Evolutionary conservation across 352 stramenopile genomes (phyloP), one percentile per base, ranked within the genome.

Genomic region (Phytophthora sp.): DNA sequence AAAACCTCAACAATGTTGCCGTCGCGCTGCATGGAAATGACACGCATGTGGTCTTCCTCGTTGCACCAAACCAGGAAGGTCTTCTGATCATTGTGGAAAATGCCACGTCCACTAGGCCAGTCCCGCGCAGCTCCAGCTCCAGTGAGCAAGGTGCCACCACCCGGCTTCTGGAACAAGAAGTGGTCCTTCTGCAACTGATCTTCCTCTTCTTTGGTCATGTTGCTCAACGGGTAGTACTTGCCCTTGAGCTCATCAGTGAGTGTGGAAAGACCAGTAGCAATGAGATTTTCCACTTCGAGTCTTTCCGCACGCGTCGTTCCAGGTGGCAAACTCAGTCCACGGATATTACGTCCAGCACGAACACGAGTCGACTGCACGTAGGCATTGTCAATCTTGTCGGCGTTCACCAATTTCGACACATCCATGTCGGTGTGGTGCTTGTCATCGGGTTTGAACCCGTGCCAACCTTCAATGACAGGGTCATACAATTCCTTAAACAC

Each of bases 361-460:
- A 98, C 95, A 24, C 95, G 87, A 8, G 95, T 98, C 31, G 92
- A 97, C 35, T 96, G 66, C 39, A 98, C 93, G 57, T 98, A 98
- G 9, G 30, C 63, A 42, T 77, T 82, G 56, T 87, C 76, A 38
- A 92, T 82, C 50, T 87, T 87, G 41, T 88, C 81, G 23, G 77
- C 72, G 58, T 87, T 77, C 30, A 75, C 65, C 13, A 96, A 70
- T 66, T 96, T 95, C 12, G 72, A 77, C 32, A 86, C 72, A 49
- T 95, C 84, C 56, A 96, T 88, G 52, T 96, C 88, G 13, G 84
- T 92, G 44, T 87, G 69, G 72, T 96, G 88, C 54, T 79, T 84
- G 51, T 89, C 84, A 4, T 87, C 68, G 0, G 88, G 75, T 58
- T 95, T 92, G 70, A 89, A 96, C 13, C 82, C 79, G 54, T 95